Percentiles rank a stretch among this genome's conserved stretches.
These are phyloP conservation scores for Camelina laxa DNA, from an alignment of 345 rosid species.

Conservation along the genomic window DNA sequence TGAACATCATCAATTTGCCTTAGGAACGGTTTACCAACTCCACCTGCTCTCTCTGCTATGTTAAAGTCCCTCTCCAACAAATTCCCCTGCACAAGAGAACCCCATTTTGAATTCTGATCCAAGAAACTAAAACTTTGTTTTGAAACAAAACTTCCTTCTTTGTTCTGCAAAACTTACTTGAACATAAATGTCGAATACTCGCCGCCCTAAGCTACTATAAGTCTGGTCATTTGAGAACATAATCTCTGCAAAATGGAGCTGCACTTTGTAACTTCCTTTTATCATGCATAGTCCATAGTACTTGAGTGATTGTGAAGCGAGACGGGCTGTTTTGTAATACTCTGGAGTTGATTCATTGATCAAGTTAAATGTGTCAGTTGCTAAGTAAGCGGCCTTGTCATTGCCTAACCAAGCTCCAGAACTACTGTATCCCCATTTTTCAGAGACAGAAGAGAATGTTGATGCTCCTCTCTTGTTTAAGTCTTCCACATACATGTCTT, in stretches of 20 bases:
- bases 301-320: slow-evolving; percentile 74
- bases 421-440: slow-evolving; percentile 82
- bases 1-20: slow-evolving; percentile 40
- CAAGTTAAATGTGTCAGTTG: slow-evolving; percentile 44
- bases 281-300: slow-evolving; percentile 82
- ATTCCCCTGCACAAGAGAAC: slow-evolving; percentile 52
- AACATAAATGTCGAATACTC: slow-evolving; percentile 75
- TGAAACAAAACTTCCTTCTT: not conserved
- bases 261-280: slow-evolving; percentile 62
- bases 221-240: slow-evolving; percentile 58
- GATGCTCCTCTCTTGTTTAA: slow-evolving; percentile 47
- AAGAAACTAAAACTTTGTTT: not conserved
- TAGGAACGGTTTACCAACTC: slow-evolving; percentile 55
- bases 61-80: slow-evolving; percentile 60
- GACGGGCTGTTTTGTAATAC: slow-evolving; percentile 65
- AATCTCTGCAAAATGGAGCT: slow-evolving; percentile 90
- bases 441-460: slow-evolving; percentile 38
- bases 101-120: not conserved
- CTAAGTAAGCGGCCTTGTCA: not conserved
- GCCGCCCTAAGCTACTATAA: slow-evolving; percentile 67
- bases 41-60: slow-evolving; percentile 75
- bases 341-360: slow-evolving; percentile 44
- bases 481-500: slow-evolving; percentile 60
- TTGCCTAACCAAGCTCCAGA: slow-evolving; percentile 56
- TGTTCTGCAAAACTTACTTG: slow-evolving; percentile 57